Base-by-base conservation (phyloP, 2,329 filamentous ascomycete genomes). In the Phaeophleospora eucalypticola region DNA sequence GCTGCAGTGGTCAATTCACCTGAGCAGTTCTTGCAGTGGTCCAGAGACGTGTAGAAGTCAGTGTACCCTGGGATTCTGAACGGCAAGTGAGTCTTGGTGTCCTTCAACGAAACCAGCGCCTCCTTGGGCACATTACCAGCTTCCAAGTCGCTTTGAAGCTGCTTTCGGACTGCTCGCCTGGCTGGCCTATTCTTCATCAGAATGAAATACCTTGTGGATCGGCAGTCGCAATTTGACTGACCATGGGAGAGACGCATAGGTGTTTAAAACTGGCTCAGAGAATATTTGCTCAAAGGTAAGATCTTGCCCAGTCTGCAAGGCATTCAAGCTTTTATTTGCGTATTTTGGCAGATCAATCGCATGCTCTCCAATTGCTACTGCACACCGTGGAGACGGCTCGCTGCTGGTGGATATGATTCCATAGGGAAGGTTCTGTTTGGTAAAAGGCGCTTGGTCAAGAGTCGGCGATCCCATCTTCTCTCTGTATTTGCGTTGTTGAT, bases 21-120 rank as follows among this genome's bases (percentile, higher is more conserved):
- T 39, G 76, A 50, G 29, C 49, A 54, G 37, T 81, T 81, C 39
- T 71, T 67, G 20, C 75, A 70, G 50, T 81, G 78, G 36, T 79
- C 71, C 7, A 71, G 65, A 0, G 73, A 77, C 46, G 74, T 78
- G 2, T 73, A 78, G 62, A 80, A 81, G 60, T 82, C 81, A 36
- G 71, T 77, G 57, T 81, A 84, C 29, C 78, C 79, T 3, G 71
- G 70, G 15, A 81, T 73, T 2, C 67, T 61, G 32, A 84, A 64
- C 0, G 81, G 82, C 0, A 83, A 58, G 56, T 82, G 75, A 53
- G 80, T 62, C 3, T 64, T 63, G 15, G 75, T 72, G 24, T 68
- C 59, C 33, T 63, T 52, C 14, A 80, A 54, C 20, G 62, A 42
- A 20, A 69, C 62, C 3, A 63, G 57, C 36, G 60, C 60, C 14